phyloP scores from a whole-genome alignment of 176 grass and related monocot genomes.

The Triticum turgidum region DNA sequence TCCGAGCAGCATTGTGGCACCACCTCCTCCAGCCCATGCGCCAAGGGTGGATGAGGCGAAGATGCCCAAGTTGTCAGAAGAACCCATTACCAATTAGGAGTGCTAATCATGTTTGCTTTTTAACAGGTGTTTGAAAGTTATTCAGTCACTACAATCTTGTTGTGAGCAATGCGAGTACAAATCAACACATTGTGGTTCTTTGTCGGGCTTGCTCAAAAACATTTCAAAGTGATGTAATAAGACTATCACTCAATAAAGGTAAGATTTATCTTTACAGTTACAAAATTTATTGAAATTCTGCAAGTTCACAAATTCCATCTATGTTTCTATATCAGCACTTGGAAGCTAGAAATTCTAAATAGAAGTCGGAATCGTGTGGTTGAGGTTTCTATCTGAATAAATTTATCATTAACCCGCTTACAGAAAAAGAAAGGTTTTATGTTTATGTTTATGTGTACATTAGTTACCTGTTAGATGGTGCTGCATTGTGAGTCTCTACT shows the following conservation, averaged over 20 bases:
- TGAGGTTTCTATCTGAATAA: constrained; percentile 10
- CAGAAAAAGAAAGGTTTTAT: constrained; percentile 13
- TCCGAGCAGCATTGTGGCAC: not conserved
- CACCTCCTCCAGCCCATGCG: not conserved
- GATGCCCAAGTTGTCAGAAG: not conserved
- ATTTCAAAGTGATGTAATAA: constrained; percentile 44
- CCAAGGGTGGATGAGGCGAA: not conserved
- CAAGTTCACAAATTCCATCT: constrained; percentile 1
- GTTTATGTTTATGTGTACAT: not conserved
- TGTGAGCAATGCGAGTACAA: constrained; percentile 64
- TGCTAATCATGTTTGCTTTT: constrained; percentile 10
- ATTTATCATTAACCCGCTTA: not conserved
- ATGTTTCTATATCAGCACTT: not conserved
- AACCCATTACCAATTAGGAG: not conserved
- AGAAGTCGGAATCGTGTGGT: not conserved
- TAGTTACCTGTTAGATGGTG: not conserved
- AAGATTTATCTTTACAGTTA: not conserved
- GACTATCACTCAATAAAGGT: constrained; percentile 30
- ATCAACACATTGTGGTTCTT: constrained; percentile 58
- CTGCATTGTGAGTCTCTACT: not conserved
- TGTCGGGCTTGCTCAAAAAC: constrained; percentile 46
- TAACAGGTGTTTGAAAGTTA: constrained; percentile 54
- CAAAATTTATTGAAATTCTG: not conserved
- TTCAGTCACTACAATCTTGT: constrained; percentile 48
- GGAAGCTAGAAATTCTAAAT: not conserved